These are phyloP conservation scores for Raddia distichophylla DNA, from an alignment of 176 grass and related monocot species.

Conservation along the genomic window DNA sequence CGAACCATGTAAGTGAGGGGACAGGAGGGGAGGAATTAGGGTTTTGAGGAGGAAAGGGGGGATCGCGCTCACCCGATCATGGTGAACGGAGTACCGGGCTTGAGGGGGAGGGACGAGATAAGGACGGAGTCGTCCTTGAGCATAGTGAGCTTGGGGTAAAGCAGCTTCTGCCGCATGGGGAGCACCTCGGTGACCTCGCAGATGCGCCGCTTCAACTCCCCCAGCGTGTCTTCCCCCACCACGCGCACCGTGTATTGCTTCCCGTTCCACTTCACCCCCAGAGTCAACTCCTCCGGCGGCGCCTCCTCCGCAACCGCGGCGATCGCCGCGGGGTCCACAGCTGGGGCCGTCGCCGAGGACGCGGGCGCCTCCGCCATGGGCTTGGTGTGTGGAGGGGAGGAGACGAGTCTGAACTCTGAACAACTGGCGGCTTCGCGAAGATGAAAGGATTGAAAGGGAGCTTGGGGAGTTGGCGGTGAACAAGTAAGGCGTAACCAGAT, in stretches of 20 bases:
- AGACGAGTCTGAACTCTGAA: neutral
- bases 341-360: slow-evolving; percentile 30
- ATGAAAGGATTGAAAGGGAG: neutral
- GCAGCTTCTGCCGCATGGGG: slow-evolving; percentile 86
- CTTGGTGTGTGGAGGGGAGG: neutral
- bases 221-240: slow-evolving; percentile 86
- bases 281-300: slow-evolving; percentile 77
- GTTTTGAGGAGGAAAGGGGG: neutral
- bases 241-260: slow-evolving; percentile 81
- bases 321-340: slow-evolving; percentile 34
- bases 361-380: slow-evolving; percentile 53
- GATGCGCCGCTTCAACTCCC: slow-evolving; percentile 93
- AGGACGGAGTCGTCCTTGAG: slow-evolving; percentile 76
- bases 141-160: slow-evolving; percentile 78
- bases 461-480: too few species aligned
- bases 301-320: slow-evolving; percentile 37
- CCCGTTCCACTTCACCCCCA: slow-evolving; percentile 75
- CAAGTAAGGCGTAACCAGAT: neutral
- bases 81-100: slow-evolving; percentile 72
- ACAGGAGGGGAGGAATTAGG: neutral
- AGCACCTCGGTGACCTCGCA: slow-evolving; percentile 87
- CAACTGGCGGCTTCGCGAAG: neutral
- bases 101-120: slow-evolving; percentile 80
- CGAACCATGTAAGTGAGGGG: neutral
- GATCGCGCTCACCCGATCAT: slow-evolving; percentile 79